Evolutionary conservation across 345 rosid species (phyloP).

Genomic region (Brassica juncea): DNA sequence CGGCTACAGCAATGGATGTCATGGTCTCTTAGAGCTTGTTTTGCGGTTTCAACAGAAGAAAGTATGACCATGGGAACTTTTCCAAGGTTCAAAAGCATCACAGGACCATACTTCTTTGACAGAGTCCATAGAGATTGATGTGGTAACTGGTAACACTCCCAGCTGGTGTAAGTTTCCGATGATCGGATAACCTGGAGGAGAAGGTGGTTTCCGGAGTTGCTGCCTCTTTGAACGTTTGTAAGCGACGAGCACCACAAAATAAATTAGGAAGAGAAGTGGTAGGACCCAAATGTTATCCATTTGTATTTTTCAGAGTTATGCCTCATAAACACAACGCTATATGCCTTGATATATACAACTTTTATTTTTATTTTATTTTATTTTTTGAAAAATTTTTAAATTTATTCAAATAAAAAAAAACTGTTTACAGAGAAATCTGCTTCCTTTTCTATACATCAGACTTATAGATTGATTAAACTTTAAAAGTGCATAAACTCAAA

Average conservation of each 20-base stretch:
- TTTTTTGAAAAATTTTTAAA: too few species aligned
- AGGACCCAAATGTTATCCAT: slow-evolving; percentile 3
- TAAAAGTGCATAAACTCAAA: too few species aligned
- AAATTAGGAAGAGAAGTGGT: slow-evolving; percentile 8
- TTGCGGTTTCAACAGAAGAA: slow-evolving; percentile 30
- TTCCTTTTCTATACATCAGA: too few species aligned
- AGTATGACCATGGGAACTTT: slow-evolving; percentile 37
- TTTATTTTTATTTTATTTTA: not conserved
- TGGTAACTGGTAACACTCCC: slow-evolving; percentile 21
- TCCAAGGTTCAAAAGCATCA: slow-evolving; percentile 52
- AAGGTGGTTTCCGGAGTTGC: slow-evolving; percentile 15
- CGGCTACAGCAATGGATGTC: slow-evolving; percentile 12
- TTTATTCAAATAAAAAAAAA: too few species aligned
- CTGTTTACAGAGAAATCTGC: too few species aligned
- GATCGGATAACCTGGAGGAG: slow-evolving; percentile 48
- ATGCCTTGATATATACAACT: not conserved
- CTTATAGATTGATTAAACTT: too few species aligned
- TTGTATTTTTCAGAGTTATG: not conserved
- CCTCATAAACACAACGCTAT: not conserved
- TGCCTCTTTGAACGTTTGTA: not conserved
- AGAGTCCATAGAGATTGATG: slow-evolving; percentile 42
- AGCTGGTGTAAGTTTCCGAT: slow-evolving; percentile 50
- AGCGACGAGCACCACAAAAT: not conserved
- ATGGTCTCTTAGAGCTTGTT: not conserved
- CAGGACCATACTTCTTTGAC: slow-evolving; percentile 52